These are phyloP conservation scores for Garcia nutans DNA, from an alignment of 345 rosid genomes.

Conservation along the genomic window DNA sequence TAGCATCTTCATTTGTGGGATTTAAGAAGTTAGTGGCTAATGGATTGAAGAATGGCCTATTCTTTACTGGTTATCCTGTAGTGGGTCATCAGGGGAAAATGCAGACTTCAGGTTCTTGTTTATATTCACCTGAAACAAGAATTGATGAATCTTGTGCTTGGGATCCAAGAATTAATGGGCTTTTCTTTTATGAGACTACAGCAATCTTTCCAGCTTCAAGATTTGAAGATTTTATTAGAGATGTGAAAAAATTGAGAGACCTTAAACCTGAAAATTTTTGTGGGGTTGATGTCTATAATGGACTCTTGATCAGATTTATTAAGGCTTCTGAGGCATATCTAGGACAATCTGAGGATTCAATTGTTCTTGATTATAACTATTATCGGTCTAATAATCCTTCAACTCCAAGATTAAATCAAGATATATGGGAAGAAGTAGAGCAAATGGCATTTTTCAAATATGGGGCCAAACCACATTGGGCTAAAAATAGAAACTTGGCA, in stretches of 20 bases:
- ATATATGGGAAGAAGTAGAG: slow-evolving; percentile 84
- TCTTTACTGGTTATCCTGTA: slow-evolving; percentile 77
- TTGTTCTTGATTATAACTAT: slow-evolving; percentile 77
- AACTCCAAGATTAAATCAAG: slow-evolving; percentile 69
- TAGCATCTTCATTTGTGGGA: slow-evolving; percentile 52
- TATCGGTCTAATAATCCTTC: slow-evolving; percentile 57
- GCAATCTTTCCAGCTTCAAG: slow-evolving; percentile 55
- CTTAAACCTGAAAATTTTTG: slow-evolving; percentile 56
- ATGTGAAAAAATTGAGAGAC: slow-evolving; percentile 64
- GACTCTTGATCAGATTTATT: slow-evolving; percentile 67
- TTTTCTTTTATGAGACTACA: slow-evolving; percentile 71
- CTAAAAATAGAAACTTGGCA: slow-evolving; percentile 69
- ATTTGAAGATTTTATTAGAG: slow-evolving; percentile 55
- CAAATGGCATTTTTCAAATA: slow-evolving; percentile 78
- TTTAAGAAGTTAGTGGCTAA: slow-evolving; percentile 60
- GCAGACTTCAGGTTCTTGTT: slow-evolving; percentile 81
- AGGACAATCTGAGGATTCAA: slow-evolving; percentile 79
- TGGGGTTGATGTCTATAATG: slow-evolving; percentile 68
- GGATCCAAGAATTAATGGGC: slow-evolving; percentile 76
- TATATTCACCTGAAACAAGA: slow-evolving; percentile 50
- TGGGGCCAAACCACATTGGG: slow-evolving; percentile 90
- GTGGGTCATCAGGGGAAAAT: slow-evolving; percentile 77
- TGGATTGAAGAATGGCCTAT: slow-evolving; percentile 63
- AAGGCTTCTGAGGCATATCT: slow-evolving; percentile 69
- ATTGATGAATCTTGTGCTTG: slow-evolving; percentile 58